Evolutionary conservation across 2,329 filamentous ascomycete species (phyloP).

Genomic region (Amphichorda felina): DNA sequence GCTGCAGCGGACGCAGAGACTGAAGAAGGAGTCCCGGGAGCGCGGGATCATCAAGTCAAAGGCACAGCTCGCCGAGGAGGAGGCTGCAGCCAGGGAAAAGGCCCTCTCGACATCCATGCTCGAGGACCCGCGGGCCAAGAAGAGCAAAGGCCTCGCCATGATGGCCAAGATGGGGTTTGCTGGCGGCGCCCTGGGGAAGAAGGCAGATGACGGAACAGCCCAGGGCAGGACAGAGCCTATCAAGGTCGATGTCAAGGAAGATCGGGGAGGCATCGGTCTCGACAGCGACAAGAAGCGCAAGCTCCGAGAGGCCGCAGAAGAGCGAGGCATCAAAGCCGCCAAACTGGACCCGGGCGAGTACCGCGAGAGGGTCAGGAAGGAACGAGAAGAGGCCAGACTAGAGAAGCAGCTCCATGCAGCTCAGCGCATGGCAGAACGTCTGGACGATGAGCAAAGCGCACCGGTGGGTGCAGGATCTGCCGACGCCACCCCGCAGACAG

Average conservation of each 20-base stretch:
- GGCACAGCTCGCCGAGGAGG: conserved; percentile 66
- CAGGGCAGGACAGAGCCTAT: conserved; percentile 53
- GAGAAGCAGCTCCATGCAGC: conserved; percentile 65
- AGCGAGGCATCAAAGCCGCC: conserved; percentile 45
- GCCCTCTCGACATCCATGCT: conserved; percentile 67
- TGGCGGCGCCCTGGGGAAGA: conserved; percentile 58
- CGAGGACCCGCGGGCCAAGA: conserved; percentile 37
- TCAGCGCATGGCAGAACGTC: conserved; percentile 69
- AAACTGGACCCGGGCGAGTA: conserved; percentile 59
- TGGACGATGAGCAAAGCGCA: conserved; percentile 44
- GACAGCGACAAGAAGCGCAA: conserved; percentile 77
- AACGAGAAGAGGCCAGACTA: conserved; percentile 54
- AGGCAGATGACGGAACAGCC: conserved; percentile 27
- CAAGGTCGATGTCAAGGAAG: conserved; percentile 63
- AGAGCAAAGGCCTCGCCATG: conserved; percentile 86
- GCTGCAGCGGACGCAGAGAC: conserved; percentile 38
- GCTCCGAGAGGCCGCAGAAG: conserved; percentile 48
- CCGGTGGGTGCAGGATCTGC: neutral
- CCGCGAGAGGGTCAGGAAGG: conserved; percentile 56
- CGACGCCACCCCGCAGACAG: conserved; percentile 6
- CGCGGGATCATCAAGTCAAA: conserved; percentile 66
- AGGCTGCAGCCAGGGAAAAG: conserved; percentile 58
- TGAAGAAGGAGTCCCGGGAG: conserved; percentile 53
- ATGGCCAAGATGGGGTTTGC: conserved; percentile 94
- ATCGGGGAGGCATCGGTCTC: conserved; percentile 71